Base-by-base conservation (phyloP, 139 green algal genomes). In the Closterium sp. region DNA sequence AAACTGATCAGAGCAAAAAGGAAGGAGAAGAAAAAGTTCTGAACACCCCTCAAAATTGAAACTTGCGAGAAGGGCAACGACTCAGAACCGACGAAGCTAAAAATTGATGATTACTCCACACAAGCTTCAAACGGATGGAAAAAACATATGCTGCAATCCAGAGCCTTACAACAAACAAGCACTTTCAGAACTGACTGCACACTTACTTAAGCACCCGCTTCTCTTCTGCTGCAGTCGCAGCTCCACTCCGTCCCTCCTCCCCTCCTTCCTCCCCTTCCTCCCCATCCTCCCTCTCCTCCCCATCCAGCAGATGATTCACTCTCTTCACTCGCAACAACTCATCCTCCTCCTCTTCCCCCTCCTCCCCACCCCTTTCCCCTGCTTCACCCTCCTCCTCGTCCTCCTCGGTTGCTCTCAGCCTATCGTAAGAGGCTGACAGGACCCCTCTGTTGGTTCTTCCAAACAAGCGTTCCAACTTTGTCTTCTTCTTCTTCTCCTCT, bases 391-490 rank as follows among this genome's bases (percentile, higher is more conserved):
- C 84, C 29, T 30, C 91, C 10, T 91, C 92, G 27, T 86, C 92
- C 32, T 92, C 95, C 11, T 79, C 88, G 11, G 50, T 29, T 31
- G 31, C 89, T 38, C 79, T 70, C 91, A 94, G 88, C 38, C 87
- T 94, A 34, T 94, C 88, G 70, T 93, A 93, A 5, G 45, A 29
- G 10, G 30, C 50, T 28, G 88, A 94, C 24, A 93, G 30, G 11
- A 94, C 91, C 11, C 89, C 62, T 22, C 9, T 27, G 38, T 93
- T 92, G 28, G 92, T 94, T n/a, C 50, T 32, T 28, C 50, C 31
- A 19, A 94, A 93, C 17, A 94, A 38, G 0, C 88, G 86, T 17
- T 94, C 88, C 28, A 94, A 87, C 27, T 94, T 95, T 84, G 92
- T 93, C 38, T 92, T 93, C 7, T 90, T 86, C 9, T 93, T 94